Base-by-base conservation (phyloP, 176 grass and related monocot genomes). In the Thinopyrum elongatum region DNA sequence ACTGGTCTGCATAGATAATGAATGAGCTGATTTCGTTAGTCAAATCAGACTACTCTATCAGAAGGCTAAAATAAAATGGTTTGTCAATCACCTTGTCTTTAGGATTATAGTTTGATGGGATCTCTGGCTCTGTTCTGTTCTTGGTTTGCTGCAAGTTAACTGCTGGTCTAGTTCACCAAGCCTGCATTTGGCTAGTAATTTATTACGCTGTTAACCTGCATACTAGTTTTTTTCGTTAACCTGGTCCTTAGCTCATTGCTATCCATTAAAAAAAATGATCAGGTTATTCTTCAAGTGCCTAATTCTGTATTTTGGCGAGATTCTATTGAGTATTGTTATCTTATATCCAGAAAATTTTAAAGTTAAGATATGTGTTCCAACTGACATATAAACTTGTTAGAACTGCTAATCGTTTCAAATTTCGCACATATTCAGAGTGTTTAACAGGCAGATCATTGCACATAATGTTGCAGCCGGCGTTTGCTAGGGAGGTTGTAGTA, bases 271-370 rank as follows among this genome's bases (percentile, higher is more conserved):
- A 7, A 62, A 6, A 15, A 8, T 9, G 35, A 61, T 44, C 8
- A 46, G 6, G 27, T 35, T 83, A 74, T 62, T 46, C 12, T 60
- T 4, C 4, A 16, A 46, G 38, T 62, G 22, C 17, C 26, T 58
- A 82, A 27, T 82, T 42, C 10, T 68, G 15, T 57, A 22, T 47
- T 76, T 30, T 58, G n/a, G 55, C 7, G 21, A 53, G 38, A 78
- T 28, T 2, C 5, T 81, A 61, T 47, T 47, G 4, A 85, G 5
- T 29, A 23, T 7, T 81, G 16, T 26, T 81, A 30, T 49, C 71
- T 84, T 74, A 59, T 84, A 31, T 89, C 81, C 79, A 98, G 93
- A 91, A 98, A 95, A 93, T 98, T 83, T 98, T 90, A 46, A 95
- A 93, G 82, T 98, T 98, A 71, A 87, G 93, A 93, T 95, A 98